These are phyloP conservation scores for Ambrosia trifida DNA, from an alignment of 129 eudicot species.

Conservation along the genomic window DNA sequence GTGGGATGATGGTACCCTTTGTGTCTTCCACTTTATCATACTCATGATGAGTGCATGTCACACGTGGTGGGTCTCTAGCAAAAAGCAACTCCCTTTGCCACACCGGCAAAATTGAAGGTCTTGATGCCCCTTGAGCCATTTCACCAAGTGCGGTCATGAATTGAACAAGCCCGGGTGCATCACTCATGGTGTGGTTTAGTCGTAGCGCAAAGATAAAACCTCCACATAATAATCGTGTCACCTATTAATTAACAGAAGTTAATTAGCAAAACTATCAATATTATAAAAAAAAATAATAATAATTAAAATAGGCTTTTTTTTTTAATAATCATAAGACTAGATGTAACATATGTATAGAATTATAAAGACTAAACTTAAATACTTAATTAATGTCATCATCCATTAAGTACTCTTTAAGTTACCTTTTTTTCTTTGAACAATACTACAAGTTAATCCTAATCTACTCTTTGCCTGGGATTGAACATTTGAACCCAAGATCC, in stretches of 20 bases:
- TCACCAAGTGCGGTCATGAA: slow-evolving; percentile 65
- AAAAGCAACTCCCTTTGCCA: slow-evolving; percentile 64
- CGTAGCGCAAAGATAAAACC: slow-evolving; percentile 72
- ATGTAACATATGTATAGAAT: neutral
- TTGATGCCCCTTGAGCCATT: slow-evolving; percentile 56
- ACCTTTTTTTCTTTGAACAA: no score
- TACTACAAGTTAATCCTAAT: no score
- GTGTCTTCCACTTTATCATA: slow-evolving; percentile 55
- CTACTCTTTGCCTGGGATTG: no score
- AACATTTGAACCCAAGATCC: no score
- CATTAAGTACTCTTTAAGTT: neutral
- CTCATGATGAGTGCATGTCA: slow-evolving; percentile 59
- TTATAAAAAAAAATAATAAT: no score
- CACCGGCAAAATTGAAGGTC: slow-evolving; percentile 51
- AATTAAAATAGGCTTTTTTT: no score
- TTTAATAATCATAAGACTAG: no score
- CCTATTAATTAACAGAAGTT: slow-evolving; percentile 26
- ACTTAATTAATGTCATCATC: neutral
- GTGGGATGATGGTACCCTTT: slow-evolving; percentile 54
- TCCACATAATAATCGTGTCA: slow-evolving; percentile 60
- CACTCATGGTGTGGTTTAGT: slow-evolving; percentile 76
- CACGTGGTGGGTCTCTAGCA: slow-evolving; percentile 58
- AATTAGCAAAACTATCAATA: neutral
- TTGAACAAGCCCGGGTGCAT: slow-evolving; percentile 60
- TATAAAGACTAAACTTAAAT: neutral